Evolutionary conservation across 805 yeast genomes (phyloP).

Genomic region (Cyberlindnera saturnus): DNA sequence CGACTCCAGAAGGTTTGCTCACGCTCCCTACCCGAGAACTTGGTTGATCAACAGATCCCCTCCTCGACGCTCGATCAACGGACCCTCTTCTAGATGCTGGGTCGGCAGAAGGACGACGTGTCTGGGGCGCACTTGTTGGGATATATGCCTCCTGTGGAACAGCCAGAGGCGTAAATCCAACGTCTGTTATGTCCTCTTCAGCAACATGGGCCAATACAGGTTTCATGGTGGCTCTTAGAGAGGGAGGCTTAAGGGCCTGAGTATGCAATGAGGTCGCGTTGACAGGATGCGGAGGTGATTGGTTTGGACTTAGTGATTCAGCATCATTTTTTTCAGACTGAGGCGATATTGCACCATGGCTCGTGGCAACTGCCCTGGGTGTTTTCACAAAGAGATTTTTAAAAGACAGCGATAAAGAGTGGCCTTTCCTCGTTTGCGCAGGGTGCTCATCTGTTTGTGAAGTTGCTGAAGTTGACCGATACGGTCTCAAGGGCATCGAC

Average conservation of each 20-base stretch:
- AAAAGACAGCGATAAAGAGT: constrained; percentile 16
- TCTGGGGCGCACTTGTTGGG: neutral
- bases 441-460: too few relatives aligned
- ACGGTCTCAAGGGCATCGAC: too few relatives aligned
- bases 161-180: neutral
- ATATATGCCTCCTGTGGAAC: neutral
- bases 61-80: neutral
- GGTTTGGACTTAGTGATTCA: neutral
- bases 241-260: too few relatives aligned
- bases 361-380: constrained; percentile 2
- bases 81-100: neutral
- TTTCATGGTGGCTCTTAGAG: neutral
- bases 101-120: neutral
- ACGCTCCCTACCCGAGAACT: neutral
- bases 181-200: neutral
- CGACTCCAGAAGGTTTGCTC: neutral
- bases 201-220: neutral
- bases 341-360: neutral
- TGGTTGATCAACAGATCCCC: neutral
- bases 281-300: too few relatives aligned
- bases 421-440: constrained; percentile 6
- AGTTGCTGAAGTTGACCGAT: too few relatives aligned
- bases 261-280: too few relatives aligned
- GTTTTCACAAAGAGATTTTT: constrained; percentile 18
- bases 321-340: neutral